Evolutionary conservation across 2,329 filamentous ascomycete species (phyloP), one percentile per base, ranked within the genome.

Genomic region (Fusarium humuli): DNA sequence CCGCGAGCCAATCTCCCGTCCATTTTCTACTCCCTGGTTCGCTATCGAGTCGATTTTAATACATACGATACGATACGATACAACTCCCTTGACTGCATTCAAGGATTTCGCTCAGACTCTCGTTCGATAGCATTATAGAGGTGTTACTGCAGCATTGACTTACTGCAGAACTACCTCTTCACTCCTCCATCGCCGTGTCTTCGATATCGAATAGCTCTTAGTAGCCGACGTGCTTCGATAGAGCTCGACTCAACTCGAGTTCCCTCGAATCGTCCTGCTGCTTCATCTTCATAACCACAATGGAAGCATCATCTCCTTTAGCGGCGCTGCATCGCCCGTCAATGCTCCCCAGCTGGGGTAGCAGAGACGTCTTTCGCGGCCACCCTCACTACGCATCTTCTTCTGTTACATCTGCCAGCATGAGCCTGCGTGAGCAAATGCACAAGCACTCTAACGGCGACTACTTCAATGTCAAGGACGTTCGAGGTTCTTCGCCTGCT

Each of bases 271-370:
- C 69, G 48, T 61, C 48, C 49, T 23, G 63, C 59, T 64, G 61
- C 69, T 66, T 59, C 60, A 67, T 63, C 18, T 30, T 44, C 45
- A 67, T 37, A 50, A 25, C 72, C 73, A 83, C 52, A 77, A 98
- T 98, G 94, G 94, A 97, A 83, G 91, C 92, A 71, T 98, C 95
- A 46, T 98, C 96, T 76, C 96, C 96, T 48, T 84, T 98, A 78
- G 95, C 95, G 81, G 94, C 95, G 61, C 92, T 98, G 91, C 94
- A 94, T 84, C 93, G 86, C 88, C 82, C 83, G 22, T 62, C 59
- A 87, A 81, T 84, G 88, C 82, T 80, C 34, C 90, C 74, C 80
- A 86, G 76, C 89, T 94, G 88, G 90, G 83, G 78, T 72, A 79
- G 78, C 73, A 79, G 78, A 68, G 86, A 88, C 71, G 78, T 88